phyloP scores from a whole-genome alignment of 306 rosid genomes.

The Cicer bijugum region DNA sequence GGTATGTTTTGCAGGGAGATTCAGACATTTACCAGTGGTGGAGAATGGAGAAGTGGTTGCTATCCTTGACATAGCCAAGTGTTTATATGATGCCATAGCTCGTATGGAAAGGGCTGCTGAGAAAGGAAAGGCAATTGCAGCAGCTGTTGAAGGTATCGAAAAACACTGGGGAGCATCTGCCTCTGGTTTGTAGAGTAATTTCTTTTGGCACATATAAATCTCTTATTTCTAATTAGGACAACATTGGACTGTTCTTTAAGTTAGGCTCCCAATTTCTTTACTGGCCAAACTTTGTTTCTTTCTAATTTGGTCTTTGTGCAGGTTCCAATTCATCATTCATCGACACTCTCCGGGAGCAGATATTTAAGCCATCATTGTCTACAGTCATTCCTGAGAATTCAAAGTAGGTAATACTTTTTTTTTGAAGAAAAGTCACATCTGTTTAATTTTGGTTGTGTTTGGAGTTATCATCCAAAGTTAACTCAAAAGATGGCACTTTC shows the following conservation, averaged over 20 bases:
- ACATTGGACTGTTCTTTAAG: constrained; percentile 37
- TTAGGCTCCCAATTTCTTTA: constrained; percentile 3
- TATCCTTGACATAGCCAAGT: constrained; percentile 95
- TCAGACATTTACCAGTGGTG: constrained; percentile 97
- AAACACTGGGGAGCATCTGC: constrained; percentile 79
- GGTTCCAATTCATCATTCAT: constrained; percentile 83
- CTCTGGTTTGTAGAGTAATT: constrained; percentile 68
- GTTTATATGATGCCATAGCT: constrained; percentile 96
- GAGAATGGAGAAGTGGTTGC: constrained; percentile 97
- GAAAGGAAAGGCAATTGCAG: constrained; percentile 98
- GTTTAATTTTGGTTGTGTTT: constrained; percentile 15
- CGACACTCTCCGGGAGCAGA: constrained; percentile 81
- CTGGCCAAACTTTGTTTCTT: not conserved
- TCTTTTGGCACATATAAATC: constrained; percentile 11
- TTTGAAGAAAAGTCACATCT: constrained; percentile 20
- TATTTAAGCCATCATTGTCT: constrained; percentile 92
- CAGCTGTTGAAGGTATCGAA: constrained; percentile 99
- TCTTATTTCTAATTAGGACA: constrained; percentile 7
- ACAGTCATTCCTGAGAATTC: constrained; percentile 86
- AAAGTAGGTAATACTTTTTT: constrained; percentile 94
- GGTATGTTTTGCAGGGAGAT: constrained; percentile 68
- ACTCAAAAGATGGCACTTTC: constrained; percentile 46
- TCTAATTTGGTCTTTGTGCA: constrained; percentile 50
- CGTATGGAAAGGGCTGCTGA: constrained; percentile 96
- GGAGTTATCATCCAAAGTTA: constrained; percentile 27